Base-by-base conservation (phyloP, 176 grass and related monocot species). In the Luzula sylvatica region DNA sequence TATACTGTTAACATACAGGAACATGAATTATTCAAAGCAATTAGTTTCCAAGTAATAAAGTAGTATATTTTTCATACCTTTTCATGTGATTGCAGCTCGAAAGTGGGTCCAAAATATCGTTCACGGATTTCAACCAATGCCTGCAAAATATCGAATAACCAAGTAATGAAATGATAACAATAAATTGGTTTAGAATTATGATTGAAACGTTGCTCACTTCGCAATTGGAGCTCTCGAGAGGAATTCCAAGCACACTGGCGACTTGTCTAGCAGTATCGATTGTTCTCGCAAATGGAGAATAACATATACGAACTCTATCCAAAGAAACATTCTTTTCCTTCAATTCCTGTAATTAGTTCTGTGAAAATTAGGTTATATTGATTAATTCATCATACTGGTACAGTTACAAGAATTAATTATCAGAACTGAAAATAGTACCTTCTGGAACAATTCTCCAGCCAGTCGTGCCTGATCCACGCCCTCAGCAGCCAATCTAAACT, bases 241-340 rank as follows among this genome's bases (percentile, higher is more conserved):
- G 44, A 42, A 95, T 53, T 55, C 76, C 83, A 1, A 95, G 78
- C 39, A 85, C 70, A 21, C 58, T 42, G 0, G 80, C 80, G 3
- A 95, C 80, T 20, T 11, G 76, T 75, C 55, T 82, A 20, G 89
- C 83, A 23, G 83, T 95, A 23, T 88, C 70, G 1, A 52, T 75
- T 23, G 89, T 95, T 65, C 89, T 78, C 0, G 83, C 43, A 54
- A 95, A 95, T 7, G 89, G 89, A 7, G 89, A 95, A 32, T 88
- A 88, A 11, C 51, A 47, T 53, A 95, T 88, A 66, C 62, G 68
- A 32, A 95, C 53, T 27, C 46, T 72, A 68, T 68, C 80, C 44
- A 65, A 35, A 2, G 48, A 58, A 55, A 82, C 56, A 20, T 70
- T 71, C 8, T 58, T 60, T 58, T 84, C 77, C n/a, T 79, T 43